These are phyloP conservation scores for Ophiostoma sp. DNA, from an alignment of 2,329 filamentous ascomycete species.

Conservation along the genomic window DNA sequence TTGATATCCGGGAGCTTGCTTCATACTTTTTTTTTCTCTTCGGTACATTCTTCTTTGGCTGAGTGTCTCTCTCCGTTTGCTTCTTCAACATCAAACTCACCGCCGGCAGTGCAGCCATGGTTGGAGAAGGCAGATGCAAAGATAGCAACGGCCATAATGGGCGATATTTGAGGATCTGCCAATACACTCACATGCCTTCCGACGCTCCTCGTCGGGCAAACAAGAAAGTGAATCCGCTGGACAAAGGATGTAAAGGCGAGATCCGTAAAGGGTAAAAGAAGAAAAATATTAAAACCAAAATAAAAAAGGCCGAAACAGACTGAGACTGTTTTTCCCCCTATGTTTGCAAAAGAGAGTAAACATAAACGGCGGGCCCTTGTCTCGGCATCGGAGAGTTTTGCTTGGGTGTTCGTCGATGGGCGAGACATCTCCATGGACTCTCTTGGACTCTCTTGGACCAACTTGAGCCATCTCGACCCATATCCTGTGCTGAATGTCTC, in stretches of 20 bases:
- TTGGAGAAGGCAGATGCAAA: background rate
- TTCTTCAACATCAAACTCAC: constrained; percentile 16
- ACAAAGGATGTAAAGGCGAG: background rate
- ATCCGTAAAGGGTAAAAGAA: background rate
- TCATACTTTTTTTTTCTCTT: background rate
- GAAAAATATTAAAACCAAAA: background rate
- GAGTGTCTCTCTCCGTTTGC: background rate
- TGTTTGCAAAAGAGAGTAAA: background rate
- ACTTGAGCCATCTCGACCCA: background rate
- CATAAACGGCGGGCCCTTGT: constrained; percentile 2
- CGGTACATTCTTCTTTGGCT: background rate
- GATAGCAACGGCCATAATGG: background rate
- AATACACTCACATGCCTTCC: background rate
- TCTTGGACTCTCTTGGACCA: too few relatives aligned
- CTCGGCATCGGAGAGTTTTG: constrained; percentile 14
- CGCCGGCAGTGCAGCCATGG: constrained; percentile 5
- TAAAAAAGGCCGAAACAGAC: background rate
- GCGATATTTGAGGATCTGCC: background rate
- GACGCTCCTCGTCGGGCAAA: background rate
- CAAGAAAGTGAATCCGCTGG: background rate
- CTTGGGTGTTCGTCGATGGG: background rate
- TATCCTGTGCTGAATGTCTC: background rate
- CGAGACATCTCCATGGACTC: too few relatives aligned
- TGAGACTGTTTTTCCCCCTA: background rate
- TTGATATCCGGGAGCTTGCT: background rate